A percentile compares a stretch with the other conserved stretches of the same genome.
Evolutionary conservation across 441 rosid genomes (phyloP).

Genomic region (Populus trichocarpa): DNA sequence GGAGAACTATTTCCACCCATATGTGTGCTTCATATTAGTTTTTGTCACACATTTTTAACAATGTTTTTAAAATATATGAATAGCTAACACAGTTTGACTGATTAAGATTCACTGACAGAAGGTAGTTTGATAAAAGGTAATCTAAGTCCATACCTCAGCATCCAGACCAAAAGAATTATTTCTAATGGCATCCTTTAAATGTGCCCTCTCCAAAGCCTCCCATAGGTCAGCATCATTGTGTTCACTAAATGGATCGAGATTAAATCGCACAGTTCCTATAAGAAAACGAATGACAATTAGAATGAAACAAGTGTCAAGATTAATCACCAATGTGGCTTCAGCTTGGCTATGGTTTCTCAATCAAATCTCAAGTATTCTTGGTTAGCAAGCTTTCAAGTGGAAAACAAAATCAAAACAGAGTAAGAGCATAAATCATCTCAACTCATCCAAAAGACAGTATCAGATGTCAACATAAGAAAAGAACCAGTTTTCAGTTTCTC

Average conservation of each 20-base stretch:
- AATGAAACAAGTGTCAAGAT: not conserved
- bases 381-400: not conserved
- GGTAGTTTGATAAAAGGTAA: not conserved
- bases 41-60: not conserved
- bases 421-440: not conserved
- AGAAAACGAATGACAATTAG: conserved; percentile 5
- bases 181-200: conserved; percentile 79
- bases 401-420: not conserved
- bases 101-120: not conserved
- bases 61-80: not conserved
- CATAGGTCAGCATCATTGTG: conserved; percentile 88
- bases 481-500: not conserved
- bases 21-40: not conserved
- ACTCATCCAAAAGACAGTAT: not conserved
- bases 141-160: conserved; percentile 53
- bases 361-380: not conserved
- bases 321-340: not conserved
- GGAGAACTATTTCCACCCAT: not conserved
- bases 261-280: conserved; percentile 86
- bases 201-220: conserved; percentile 97
- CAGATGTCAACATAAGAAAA: too few relatives aligned
- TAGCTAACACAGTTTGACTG: not conserved
- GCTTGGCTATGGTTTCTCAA: not conserved
- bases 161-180: conserved; percentile 71
- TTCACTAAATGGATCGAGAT: conserved; percentile 90